A percentile compares a stretch with the other conserved stretches of the same genome.
Evolutionary conservation across 2,329 filamentous ascomycete genomes (phyloP).

Genomic region (Cladosporium sp.): DNA sequence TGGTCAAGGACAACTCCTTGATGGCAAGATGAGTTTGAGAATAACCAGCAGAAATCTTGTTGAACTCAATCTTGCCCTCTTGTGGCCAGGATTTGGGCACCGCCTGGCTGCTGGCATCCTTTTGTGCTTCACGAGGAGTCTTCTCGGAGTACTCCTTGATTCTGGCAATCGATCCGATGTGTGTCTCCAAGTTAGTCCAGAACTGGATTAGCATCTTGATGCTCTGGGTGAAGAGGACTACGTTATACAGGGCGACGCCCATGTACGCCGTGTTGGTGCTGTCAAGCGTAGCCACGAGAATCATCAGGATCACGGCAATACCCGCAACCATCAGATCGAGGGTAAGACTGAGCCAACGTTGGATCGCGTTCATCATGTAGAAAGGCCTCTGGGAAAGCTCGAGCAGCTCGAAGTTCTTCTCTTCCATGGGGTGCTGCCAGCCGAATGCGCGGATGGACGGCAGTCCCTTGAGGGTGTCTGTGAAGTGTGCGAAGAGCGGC

Average conservation of each 20-base stretch:
- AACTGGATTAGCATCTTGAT: conserved; percentile 53
- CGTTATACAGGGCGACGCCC: conserved; percentile 55
- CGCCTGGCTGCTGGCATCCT: not conserved
- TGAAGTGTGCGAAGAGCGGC: conserved; percentile 54
- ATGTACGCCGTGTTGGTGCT: conserved; percentile 51
- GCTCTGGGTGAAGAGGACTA: conserved; percentile 55
- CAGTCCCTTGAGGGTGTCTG: conserved; percentile 52
- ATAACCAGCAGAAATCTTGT: conserved; percentile 28
- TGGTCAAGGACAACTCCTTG: conserved; percentile 48
- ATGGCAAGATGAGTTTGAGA: conserved; percentile 36
- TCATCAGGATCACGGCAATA: conserved; percentile 41
- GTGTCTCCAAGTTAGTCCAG: conserved; percentile 61
- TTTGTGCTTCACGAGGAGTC: conserved; percentile 42
- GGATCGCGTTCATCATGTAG: conserved; percentile 47
- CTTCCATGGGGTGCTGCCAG: conserved; percentile 43
- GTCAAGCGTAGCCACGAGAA: conserved; percentile 36
- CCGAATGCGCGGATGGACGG: conserved; percentile 54
- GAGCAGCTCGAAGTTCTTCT: conserved; percentile 41
- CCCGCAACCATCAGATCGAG: conserved; percentile 37
- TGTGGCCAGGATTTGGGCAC: not conserved
- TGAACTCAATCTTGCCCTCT: conserved; percentile 16
- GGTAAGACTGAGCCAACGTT: conserved; percentile 46
- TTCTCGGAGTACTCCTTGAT: conserved; percentile 54
- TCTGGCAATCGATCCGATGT: conserved; percentile 57
- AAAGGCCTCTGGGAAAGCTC: conserved; percentile 46